Evolutionary conservation across 805 yeast genomes (phyloP).

Genomic region (Metschnikowia shivogae): DNA sequence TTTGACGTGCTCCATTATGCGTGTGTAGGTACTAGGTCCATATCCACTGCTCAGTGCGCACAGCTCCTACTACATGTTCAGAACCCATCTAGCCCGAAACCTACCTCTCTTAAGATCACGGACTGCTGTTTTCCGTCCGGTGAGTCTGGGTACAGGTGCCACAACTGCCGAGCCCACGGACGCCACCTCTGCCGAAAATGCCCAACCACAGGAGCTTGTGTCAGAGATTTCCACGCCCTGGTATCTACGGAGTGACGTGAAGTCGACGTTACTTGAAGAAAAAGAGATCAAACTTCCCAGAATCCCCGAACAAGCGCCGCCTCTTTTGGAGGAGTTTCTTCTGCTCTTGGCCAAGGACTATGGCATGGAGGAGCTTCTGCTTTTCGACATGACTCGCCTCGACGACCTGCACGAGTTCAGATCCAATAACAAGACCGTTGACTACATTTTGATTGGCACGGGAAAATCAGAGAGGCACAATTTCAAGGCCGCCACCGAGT

Average conservation of each 20-base stretch:
- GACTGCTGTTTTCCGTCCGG: too few relatives aligned
- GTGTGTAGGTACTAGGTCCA: too few relatives aligned
- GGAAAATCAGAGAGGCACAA: conserved; percentile 78
- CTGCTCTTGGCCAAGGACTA: conserved; percentile 51
- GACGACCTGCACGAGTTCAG: conserved; percentile 28
- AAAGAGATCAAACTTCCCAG: conserved; percentile 42
- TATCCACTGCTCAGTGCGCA: too few relatives aligned
- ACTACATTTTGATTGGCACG: conserved; percentile 54
- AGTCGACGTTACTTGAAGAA: conserved; percentile 26
- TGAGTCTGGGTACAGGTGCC: background rate
- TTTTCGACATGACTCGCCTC: conserved; percentile 59
- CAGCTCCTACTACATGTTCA: too few relatives aligned
- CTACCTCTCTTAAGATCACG: too few relatives aligned
- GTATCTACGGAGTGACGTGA: conserved; percentile 51
- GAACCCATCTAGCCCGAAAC: too few relatives aligned
- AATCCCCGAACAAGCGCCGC: conserved; percentile 60
- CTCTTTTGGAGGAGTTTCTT: conserved; percentile 41
- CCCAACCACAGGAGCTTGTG: too few relatives aligned
- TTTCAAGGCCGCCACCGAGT: conserved; percentile 60
- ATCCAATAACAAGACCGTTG: conserved; percentile 25
- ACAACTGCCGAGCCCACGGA: background rate
- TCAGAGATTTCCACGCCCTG: conserved; percentile 42
- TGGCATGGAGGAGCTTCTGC: conserved; percentile 58
- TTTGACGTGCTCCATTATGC: too few relatives aligned
- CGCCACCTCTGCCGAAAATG: background rate